Conservation (phyloP, 176 grass and related monocot genomes). For the Triticum turgidum region DNA sequence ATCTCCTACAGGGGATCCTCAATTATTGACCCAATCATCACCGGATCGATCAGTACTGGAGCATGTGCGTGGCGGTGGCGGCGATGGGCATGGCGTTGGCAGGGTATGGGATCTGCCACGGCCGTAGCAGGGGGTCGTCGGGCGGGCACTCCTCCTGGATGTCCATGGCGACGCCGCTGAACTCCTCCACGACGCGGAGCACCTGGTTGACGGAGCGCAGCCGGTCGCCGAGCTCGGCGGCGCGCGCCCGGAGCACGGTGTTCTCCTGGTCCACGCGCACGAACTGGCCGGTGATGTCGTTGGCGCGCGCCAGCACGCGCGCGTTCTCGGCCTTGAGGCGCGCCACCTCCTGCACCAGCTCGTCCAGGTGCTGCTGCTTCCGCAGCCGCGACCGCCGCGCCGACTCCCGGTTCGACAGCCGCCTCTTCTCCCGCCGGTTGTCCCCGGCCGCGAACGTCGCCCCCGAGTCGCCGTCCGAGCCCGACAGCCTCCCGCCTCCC, state of each 20-base stretch:
- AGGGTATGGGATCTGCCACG: conserved; percentile 65
- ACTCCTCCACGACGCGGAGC: conserved; percentile 65
- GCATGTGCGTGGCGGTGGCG: conserved; percentile 52
- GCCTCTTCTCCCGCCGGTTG: conserved; percentile 68
- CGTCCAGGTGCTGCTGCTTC: conserved; percentile 92
- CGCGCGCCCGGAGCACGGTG: conserved; percentile 55
- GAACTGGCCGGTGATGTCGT: conserved; percentile 47
- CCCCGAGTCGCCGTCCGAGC: conserved; percentile 55
- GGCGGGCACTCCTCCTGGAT: conserved; percentile 55
- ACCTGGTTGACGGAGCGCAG: conserved; percentile 81
- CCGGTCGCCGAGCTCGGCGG: conserved; percentile 60
- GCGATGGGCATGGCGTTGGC: conserved; percentile 60
- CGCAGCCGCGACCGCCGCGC: conserved; percentile 81
- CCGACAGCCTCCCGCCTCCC: conserved; percentile 37
- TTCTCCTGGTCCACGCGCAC: conserved; percentile 65
- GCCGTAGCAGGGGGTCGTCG: conserved; percentile 66
- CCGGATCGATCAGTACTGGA: conserved; percentile 42
- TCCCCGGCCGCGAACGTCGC: conserved; percentile 24
- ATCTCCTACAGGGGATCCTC: not conserved
- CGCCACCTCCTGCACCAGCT: conserved; percentile 69
- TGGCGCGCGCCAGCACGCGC: conserved; percentile 41
- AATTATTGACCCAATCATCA: not conserved
- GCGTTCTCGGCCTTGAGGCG: conserved; percentile 69
- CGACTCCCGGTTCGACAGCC: conserved; percentile 93
- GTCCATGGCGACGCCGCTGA: conserved; percentile 88